These are phyloP conservation scores for Plasmodium coatneyi DNA, from an alignment of 169 alveolate species.

Conservation along the genomic window DNA sequence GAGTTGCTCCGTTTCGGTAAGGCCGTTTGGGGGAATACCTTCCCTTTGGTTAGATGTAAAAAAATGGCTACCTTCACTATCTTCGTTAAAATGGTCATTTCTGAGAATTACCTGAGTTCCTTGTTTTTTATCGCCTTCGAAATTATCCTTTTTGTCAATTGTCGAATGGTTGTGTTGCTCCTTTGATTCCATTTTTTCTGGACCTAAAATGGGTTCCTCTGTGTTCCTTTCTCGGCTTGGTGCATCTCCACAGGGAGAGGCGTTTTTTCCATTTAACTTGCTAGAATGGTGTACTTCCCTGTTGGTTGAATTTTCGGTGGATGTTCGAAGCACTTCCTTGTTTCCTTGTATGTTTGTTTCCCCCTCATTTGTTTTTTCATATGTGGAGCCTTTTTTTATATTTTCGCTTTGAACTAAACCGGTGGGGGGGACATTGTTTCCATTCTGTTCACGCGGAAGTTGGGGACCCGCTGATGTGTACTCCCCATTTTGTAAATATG, in stretches of 20 bases:
- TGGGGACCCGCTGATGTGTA: neutral
- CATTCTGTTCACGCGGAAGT: neutral
- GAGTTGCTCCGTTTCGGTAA: neutral
- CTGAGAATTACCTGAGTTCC: neutral
- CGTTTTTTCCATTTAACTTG: neutral
- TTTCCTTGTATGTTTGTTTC: neutral
- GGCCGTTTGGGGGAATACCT: neutral
- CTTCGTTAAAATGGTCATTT: neutral
- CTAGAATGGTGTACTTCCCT: neutral
- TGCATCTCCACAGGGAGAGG: neutral
- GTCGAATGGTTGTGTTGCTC: neutral
- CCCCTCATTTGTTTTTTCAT: neutral
- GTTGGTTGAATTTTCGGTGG: neutral
- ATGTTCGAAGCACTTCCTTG: neutral
- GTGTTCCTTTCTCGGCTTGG: neutral
- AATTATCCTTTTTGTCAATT: neutral
- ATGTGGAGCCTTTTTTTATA: neutral
- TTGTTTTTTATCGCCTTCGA: neutral
- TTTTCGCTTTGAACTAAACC: neutral
- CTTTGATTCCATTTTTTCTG: neutral
- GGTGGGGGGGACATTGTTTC: neutral
- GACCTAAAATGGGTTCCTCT: neutral
- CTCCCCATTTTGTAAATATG: neutral
- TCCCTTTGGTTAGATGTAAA: neutral
- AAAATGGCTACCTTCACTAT: neutral